These are phyloP conservation scores for Durio zibethinus DNA, from an alignment of 345 rosid species.

Conservation along the genomic window DNA sequence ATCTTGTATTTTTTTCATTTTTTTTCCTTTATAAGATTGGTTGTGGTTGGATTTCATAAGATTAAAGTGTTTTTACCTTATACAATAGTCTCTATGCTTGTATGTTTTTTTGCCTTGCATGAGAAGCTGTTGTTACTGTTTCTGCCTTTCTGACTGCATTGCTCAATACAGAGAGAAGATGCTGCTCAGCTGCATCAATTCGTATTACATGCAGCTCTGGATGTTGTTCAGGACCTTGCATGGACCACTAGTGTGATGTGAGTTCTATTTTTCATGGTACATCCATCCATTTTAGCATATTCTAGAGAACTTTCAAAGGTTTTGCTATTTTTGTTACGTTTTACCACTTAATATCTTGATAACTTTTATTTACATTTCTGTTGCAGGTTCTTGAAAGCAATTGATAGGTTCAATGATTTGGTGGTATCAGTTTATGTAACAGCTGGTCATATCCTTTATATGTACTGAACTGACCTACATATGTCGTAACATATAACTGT, in stretches of 20 bases:
- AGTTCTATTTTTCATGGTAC: conserved; percentile 18
- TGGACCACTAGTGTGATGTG: conserved; percentile 98
- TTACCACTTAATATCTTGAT: background rate
- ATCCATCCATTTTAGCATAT: background rate
- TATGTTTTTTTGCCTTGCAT: background rate
- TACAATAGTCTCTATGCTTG: background rate
- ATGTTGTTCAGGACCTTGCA: conserved; percentile 92
- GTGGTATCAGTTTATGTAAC: conserved; percentile 95
- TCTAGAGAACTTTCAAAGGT: background rate
- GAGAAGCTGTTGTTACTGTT: background rate
- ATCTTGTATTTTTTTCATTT: background rate
- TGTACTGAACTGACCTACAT: background rate
- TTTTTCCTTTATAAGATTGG: background rate
- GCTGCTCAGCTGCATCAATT: conserved; percentile 95
- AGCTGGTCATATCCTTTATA: conserved; percentile 93
- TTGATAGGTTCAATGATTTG: conserved; percentile 89
- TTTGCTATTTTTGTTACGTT: background rate
- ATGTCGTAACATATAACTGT: background rate
- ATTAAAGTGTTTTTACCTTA: background rate
- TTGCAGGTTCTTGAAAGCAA: conserved; percentile 81
- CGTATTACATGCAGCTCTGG: conserved; percentile 87
- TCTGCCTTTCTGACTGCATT: conserved; percentile 5
- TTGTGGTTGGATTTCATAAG: background rate
- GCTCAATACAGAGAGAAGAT: conserved; percentile 83
- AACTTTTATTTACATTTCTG: background rate